Evolutionary conservation across 208 protist species (phyloP), one percentile per base, ranked within the genome.

Genomic region (Trypanosoma melophagium): DNA sequence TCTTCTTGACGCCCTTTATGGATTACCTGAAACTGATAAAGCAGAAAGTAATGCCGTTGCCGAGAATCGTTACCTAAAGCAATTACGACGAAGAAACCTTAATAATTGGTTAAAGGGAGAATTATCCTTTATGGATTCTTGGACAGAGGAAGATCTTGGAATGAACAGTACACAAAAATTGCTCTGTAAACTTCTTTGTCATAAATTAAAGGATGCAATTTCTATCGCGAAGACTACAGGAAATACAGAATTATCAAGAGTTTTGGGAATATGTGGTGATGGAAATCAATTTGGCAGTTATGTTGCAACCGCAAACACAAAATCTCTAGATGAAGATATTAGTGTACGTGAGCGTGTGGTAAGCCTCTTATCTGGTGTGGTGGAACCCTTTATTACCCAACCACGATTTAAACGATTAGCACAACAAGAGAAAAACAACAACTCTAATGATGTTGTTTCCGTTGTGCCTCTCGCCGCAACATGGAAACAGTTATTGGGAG

Each of bases 401-500:
- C 74, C 84, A 35, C 75, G 83, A 71, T 96, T 93, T 66, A 52
- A 25, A 62, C 55, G 35, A 49, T 60, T 47, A 16, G 62, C 52
- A 21, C 57, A 56, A n/a, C n/a, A n/a, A n/a, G n/a, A n/a, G n/a
- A n/a, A n/a, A n/a, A n/a, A n/a, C n/a, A n/a, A n/a, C n/a, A n/a
- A n/a, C n/a, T n/a, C n/a, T 65, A 49, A 24, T 14, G 55, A 28
- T 7, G 19, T 25, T 45, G 66, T 89, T 25, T 57, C 45, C 17
- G 47, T 77, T 7, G 54, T 75, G 2, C 83, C 80, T 1, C 71
- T 74, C 5, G 78, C 86, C 7, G 86, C 87, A n/a, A 93, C 91
- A 58, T 96, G 91, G 89, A 94, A 93, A 69, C 91, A 96, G 71
- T 72, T 96, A 55, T 74, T 96, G 3, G 91, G 91, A 31, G 86